Evolutionary conservation across 306 rosid genomes (phyloP), one percentile per base, ranked within the genome.

Genomic region (Ormosia emarginata): DNA sequence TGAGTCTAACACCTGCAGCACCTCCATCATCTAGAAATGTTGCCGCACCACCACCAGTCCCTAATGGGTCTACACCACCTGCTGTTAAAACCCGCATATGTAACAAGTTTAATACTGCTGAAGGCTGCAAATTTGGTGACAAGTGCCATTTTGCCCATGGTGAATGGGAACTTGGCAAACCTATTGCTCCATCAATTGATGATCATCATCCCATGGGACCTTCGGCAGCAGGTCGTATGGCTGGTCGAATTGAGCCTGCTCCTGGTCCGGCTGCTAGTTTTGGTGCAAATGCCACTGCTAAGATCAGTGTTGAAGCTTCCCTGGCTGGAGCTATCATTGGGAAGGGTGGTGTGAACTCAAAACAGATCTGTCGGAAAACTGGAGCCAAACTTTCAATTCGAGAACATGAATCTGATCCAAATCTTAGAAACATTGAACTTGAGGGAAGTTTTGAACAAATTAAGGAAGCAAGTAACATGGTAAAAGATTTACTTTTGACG

Each of bases 81-180:
- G 47, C 88, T 43, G 94, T 87, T 40, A 95, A 95, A 85, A 87
- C 90, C 33, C 97, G 98, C 71, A 36, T 90, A 74, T 95, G 99
- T 90, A 92, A 84, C 87, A 95, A 83, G 78, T 92, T 70, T 73
- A 93, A 88, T 43, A 57, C 89, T 17, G 93, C 98, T 0, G 99
- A 95, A 85, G 98, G 99, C 84, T 95, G 99, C 87, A 95, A 93
- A 86, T 95, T 92, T 63, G 99, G 99, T 30, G 98, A 91, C 84
- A 95, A 93, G 84, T 95, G 99, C 56, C 91, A 90, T 85, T 95
- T 93, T 63, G 99, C 99, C 9, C 99, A 95, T 64, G 93, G 98
- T 57, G 99, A 95, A 85, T 89, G 99, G 98, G 99, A 95, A 78
- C 86, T 95, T 32, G 98, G 98, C 50, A 93, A 89, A 86, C 82